Conservation (phyloP, 306 rosid genomes). For the Cicer chorassanicum region DNA sequence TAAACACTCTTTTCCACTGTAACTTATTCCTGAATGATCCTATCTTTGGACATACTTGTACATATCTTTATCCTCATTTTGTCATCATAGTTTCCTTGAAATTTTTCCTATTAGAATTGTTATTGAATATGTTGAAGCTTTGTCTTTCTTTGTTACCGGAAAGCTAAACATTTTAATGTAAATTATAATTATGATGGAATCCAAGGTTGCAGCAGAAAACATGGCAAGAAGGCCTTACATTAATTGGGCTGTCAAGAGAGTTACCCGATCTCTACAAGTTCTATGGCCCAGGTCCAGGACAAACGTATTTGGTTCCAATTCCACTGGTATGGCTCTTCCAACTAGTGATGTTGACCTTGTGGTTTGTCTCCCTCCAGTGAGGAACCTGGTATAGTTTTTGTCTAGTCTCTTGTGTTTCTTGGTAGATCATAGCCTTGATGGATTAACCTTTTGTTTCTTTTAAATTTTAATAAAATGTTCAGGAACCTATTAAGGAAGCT, state of each 20-base stretch:
- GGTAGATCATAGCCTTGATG: slow-evolving; percentile 23
- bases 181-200: slow-evolving; percentile 46
- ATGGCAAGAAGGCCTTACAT: slow-evolving; percentile 85
- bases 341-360: slow-evolving; percentile 99
- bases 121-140: slow-evolving; percentile 29
- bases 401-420: slow-evolving; percentile 19
- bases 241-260: slow-evolving; percentile 97
- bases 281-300: slow-evolving; percentile 98
- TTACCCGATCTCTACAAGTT: slow-evolving; percentile 88
- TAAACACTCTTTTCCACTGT: slow-evolving; percentile 28
- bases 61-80: slow-evolving; percentile 32
- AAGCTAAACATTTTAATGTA: slow-evolving; percentile 37
- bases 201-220: slow-evolving; percentile 84
- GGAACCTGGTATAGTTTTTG: slow-evolving; percentile 73
- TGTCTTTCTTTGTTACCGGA: slow-evolving; percentile 33
- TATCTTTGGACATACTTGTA: background rate
- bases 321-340: slow-evolving; percentile 93
- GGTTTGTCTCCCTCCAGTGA: slow-evolving; percentile 93
- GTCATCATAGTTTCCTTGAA: background rate
- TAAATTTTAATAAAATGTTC: slow-evolving; percentile 34
- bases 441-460: slow-evolving; percentile 30
- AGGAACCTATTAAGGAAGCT: slow-evolving; percentile 99
- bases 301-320: slow-evolving; percentile 87
- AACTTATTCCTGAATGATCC: slow-evolving; percentile 1
- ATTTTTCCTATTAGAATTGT: slow-evolving; percentile 33